Evolutionary conservation across 495 filamentous ascomycete species (phyloP).

Genomic region (Sabuloglossum arenarium): DNA sequence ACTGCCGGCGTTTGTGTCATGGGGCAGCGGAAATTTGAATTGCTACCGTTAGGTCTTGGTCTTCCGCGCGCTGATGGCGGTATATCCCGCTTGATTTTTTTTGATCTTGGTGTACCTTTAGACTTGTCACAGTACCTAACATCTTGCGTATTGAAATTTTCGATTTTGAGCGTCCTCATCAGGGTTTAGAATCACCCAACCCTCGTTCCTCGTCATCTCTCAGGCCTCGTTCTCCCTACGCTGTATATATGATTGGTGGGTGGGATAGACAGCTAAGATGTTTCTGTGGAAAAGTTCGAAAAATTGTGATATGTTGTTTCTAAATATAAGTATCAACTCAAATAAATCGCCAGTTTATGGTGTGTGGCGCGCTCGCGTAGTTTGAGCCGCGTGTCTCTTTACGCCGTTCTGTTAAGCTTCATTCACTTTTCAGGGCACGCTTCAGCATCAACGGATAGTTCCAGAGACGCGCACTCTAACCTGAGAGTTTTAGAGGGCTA

Average conservation of each 20-base stretch:
- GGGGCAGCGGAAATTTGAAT: background rate
- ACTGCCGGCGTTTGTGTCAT: background rate
- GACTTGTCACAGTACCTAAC: background rate
- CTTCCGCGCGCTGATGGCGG: background rate
- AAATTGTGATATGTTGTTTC: too few relatives aligned
- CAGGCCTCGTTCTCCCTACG: background rate
- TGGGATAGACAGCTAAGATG: background rate
- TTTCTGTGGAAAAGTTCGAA: too few relatives aligned
- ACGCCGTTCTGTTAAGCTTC: background rate
- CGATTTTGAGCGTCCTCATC: background rate
- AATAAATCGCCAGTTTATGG: too few relatives aligned
- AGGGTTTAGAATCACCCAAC: background rate
- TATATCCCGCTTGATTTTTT: background rate
- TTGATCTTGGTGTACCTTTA: background rate
- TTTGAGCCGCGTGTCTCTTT: too few relatives aligned
- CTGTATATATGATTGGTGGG: background rate
- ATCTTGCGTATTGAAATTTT: background rate
- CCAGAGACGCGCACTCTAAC: background rate
- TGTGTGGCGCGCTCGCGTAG: too few relatives aligned
- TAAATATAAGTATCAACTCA: too few relatives aligned
- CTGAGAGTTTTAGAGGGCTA: background rate
- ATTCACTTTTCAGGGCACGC: background rate
- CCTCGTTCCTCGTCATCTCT: background rate
- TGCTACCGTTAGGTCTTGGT: background rate
- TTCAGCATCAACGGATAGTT: background rate